Percentiles rank a stretch among this genome's conserved stretches.
Evolutionary conservation across 257 asterid genomes (phyloP).

Genomic region (Eucommia ulmoides): DNA sequence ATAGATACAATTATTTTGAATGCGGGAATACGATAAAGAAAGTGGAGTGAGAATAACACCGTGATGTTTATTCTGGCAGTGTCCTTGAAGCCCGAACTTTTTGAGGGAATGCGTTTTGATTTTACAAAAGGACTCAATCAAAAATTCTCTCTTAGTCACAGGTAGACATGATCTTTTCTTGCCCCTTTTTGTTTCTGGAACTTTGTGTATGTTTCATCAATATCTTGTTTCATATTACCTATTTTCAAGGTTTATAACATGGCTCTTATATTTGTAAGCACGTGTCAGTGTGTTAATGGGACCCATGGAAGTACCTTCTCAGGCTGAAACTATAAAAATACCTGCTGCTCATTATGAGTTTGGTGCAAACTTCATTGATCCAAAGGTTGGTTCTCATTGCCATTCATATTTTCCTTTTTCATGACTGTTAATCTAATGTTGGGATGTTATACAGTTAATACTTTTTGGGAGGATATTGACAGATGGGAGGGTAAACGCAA

Average conservation of each 20-base stretch:
- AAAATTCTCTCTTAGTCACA: slow-evolving; percentile 85
- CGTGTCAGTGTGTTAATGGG: slow-evolving; percentile 85
- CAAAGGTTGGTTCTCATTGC: slow-evolving; percentile 26
- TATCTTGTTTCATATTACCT: not conserved
- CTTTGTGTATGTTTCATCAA: not conserved
- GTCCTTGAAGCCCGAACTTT: slow-evolving; percentile 97
- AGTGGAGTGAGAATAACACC: too few relatives aligned
- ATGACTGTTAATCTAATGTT: slow-evolving; percentile 10
- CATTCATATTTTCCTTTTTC: not conserved
- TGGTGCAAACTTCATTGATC: slow-evolving; percentile 89
- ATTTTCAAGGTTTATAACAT: slow-evolving; percentile 2
- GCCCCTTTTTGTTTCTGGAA: not conserved
- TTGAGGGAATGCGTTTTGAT: slow-evolving; percentile 97
- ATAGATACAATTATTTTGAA: too few relatives aligned
- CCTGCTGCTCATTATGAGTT: slow-evolving; percentile 92
- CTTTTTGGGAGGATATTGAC: slow-evolving; percentile 83
- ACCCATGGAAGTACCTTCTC: slow-evolving; percentile 87
- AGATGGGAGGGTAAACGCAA: slow-evolving; percentile 90
- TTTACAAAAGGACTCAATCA: slow-evolving; percentile 88
- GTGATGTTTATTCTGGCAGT: too few relatives aligned
- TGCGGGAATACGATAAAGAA: too few relatives aligned
- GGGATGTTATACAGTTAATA: slow-evolving; percentile 59
- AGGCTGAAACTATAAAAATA: slow-evolving; percentile 75
- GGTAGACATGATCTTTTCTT: slow-evolving; percentile 34
- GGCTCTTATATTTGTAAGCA: slow-evolving; percentile 5